Evolutionary conservation across 352 stramenopile species (phyloP).

Genomic region (Globisporangium yorkense): DNA sequence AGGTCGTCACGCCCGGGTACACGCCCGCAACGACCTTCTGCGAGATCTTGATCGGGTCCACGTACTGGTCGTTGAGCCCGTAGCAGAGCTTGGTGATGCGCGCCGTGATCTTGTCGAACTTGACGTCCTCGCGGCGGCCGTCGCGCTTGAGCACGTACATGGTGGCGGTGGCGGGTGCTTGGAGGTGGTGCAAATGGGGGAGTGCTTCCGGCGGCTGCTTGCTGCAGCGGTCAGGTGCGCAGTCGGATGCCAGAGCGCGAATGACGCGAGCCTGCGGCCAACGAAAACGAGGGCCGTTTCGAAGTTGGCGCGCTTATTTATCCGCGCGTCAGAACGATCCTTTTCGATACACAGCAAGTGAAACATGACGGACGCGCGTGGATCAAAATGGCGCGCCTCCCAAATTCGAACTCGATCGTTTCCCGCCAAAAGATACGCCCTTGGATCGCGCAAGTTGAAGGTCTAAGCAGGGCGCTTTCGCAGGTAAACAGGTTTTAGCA

Average conservation of each 20-base stretch:
- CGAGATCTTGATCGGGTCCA: slow-evolving; percentile 95
- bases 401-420: background rate
- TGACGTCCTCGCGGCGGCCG: slow-evolving; percentile 90
- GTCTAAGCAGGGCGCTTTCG: background rate
- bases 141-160: slow-evolving; percentile 96
- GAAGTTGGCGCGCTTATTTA: background rate
- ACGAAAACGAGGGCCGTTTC: background rate
- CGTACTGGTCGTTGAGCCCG: slow-evolving; percentile 95
- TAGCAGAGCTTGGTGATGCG: slow-evolving; percentile 98
- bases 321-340: background rate
- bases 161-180: background rate
- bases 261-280: background rate
- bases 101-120: slow-evolving; percentile 98
- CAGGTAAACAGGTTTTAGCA: no score
- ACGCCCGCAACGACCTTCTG: slow-evolving; percentile 99
- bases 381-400: background rate
- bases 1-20: slow-evolving; percentile 98
- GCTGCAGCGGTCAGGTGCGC: background rate
- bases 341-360: background rate
- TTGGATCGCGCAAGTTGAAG: background rate
- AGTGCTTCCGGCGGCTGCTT: background rate
- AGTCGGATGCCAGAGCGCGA: background rate
- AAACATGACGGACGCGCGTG: background rate
- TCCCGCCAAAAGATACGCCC: background rate
- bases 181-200: background rate